Base-by-base conservation (phyloP, 345 rosid genomes). In the Pugionium dolabratum region DNA sequence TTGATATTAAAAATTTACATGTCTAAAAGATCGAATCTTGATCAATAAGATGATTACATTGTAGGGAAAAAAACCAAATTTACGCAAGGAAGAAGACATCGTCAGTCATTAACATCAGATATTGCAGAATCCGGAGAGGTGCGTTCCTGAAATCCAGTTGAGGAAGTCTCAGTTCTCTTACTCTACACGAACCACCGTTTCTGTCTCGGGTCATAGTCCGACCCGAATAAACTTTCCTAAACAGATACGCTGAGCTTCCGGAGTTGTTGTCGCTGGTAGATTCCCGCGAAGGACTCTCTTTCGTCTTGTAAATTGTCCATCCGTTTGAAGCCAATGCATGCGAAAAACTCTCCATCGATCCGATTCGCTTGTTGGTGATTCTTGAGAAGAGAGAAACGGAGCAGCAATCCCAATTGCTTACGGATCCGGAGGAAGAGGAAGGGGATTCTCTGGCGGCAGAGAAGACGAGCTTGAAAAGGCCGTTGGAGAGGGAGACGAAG, bases 141-240 rank as follows among this genome's bases (percentile, higher is more conserved):
- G 93, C 82, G 67, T 87, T 87, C 50, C 79, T 72, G 49, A 87
- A 87, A 81, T 87, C 88, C 71, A 87, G 54, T 1, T 30, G 64
- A 8, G 90, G 90, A 73, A 87, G 78, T 65, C 88, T 84, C 77
- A 87, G 71, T 66, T 87, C 93, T 66, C 90, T 80, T 5, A 84
- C 70, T 73, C 93, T 75, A 47, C 85, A 76, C 57, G 76, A 82
- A 4, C 86, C 87, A 33, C 81, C 84, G 26, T 64, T 70, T 31
- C 61, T 66, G 1, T 54, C 73, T 29, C 67, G 43, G 46, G 75
- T 77, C 73, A 80, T 64, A n/a, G 74, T 71, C 71, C 86, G 80
- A 65, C 73, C 80, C 40, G 83, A 69, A 39, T 84, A 86, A 63
- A 83, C 82, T 79, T 84, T 87, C 80, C 86, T 84, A 45, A 87